Conservation (phyloP, 2,329 filamentous ascomycete species). For the Clathrospora elynae region DNA sequence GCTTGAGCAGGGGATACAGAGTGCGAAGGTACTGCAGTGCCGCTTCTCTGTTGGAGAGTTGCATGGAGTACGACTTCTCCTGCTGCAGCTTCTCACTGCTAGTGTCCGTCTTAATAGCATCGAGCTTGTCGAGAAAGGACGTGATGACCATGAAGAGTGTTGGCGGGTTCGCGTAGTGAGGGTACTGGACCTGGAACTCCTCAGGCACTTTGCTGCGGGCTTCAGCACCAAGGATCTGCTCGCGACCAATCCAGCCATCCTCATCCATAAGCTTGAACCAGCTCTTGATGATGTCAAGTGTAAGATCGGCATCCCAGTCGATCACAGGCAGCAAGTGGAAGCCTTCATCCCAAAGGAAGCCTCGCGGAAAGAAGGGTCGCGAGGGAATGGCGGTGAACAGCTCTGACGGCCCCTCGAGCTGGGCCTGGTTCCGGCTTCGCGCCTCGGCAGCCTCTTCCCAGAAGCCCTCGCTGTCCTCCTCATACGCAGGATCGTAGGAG, state of each 20-base stretch:
- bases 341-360: constrained; percentile 97
- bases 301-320: constrained; percentile 91
- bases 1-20: constrained; percentile 84
- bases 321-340: constrained; percentile 91
- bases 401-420: constrained; percentile 80
- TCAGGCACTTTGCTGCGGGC: constrained; percentile 91
- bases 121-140: constrained; percentile 78
- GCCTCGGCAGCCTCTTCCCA: constrained; percentile 91
- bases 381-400: constrained; percentile 92
- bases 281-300: constrained; percentile 82
- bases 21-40: constrained; percentile 73
- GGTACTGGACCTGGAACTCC: constrained; percentile 95
- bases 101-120: constrained; percentile 49
- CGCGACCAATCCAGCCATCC: constrained; percentile 95
- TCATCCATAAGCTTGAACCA: constrained; percentile 98
- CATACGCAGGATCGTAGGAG: constrained; percentile 89
- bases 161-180: constrained; percentile 95
- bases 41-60: constrained; percentile 69
- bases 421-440: constrained; percentile 68
- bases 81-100: constrained; percentile 43
- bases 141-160: constrained; percentile 91
- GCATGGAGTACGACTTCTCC: constrained; percentile 61
- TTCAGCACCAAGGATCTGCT: constrained; percentile 91
- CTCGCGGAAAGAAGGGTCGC: constrained; percentile 91
- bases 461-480: constrained; percentile 93